These are phyloP conservation scores for Trichoderma reesei DNA, from an alignment of 495 filamentous ascomycete species.

Conservation along the genomic window DNA sequence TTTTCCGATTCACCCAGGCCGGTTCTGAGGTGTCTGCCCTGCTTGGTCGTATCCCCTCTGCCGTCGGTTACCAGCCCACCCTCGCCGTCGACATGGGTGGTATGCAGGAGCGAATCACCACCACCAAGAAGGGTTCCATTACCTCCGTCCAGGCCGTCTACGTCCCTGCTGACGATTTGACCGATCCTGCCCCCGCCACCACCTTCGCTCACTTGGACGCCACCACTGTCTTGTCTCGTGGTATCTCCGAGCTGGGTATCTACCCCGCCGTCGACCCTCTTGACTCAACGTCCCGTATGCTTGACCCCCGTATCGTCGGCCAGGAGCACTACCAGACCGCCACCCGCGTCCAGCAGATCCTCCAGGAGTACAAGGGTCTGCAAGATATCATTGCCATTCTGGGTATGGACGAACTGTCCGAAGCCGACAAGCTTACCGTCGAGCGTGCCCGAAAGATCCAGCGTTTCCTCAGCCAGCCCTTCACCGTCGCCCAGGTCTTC, in stretches of 20 bases:
- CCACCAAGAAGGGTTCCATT: slow-evolving; percentile 98
- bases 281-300: slow-evolving; percentile 98
- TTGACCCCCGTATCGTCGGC: slow-evolving; percentile 96
- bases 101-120: slow-evolving; percentile 99
- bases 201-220: slow-evolving; percentile 99
- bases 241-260: slow-evolving; percentile 99
- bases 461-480: slow-evolving; percentile 98
- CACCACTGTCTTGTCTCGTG: slow-evolving; percentile 99
- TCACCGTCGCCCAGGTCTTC: slow-evolving; percentile 98
- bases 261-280: slow-evolving; percentile 99
- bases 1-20: slow-evolving; percentile 99
- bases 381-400: slow-evolving; percentile 99
- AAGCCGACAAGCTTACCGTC: slow-evolving; percentile 98
- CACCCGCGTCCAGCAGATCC: slow-evolving; percentile 91
- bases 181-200: slow-evolving; percentile 97
- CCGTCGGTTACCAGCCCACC: slow-evolving; percentile 99
- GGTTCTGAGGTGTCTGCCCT: slow-evolving; percentile 99
- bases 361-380: slow-evolving; percentile 99
- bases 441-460: slow-evolving; percentile 99
- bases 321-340: slow-evolving; percentile 95
- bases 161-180: slow-evolving; percentile 99
- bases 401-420: slow-evolving; percentile 99
- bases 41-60: slow-evolving; percentile 98
- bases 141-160: slow-evolving; percentile 99
- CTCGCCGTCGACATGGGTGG: slow-evolving; percentile 99